Percentiles rank a stretch among this genome's conserved stretches.
Evolutionary conservation across 257 asterid species (phyloP).

Genomic region (Asclepias syriaca): DNA sequence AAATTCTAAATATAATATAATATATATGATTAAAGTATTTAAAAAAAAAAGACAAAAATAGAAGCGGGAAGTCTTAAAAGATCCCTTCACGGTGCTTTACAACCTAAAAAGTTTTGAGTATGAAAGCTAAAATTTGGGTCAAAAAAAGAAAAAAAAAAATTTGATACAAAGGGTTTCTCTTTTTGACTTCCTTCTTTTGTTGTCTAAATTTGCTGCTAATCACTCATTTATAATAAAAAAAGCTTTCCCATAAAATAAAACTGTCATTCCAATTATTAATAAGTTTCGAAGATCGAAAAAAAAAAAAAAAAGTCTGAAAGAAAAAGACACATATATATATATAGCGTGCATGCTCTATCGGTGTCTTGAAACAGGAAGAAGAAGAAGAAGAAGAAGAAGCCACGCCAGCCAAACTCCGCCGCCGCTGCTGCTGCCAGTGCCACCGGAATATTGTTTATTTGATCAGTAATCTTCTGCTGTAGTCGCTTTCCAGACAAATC

Average conservation of each 20-base stretch:
- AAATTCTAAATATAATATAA: too few species aligned
- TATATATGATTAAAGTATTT: too few species aligned
- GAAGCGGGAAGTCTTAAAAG: constrained; percentile 1
- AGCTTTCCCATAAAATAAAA: too few species aligned
- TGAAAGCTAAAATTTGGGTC: background rate
- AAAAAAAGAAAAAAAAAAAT: background rate
- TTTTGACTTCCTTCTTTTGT: constrained; percentile 4
- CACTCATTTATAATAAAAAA: too few species aligned
- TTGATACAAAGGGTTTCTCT: background rate
- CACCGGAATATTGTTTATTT: too few species aligned
- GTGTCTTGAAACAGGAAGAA: background rate
- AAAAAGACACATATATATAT: too few species aligned
- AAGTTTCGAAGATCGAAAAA: too few species aligned
- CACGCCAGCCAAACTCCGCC: background rate
- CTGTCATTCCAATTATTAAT: too few species aligned
- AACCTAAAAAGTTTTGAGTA: constrained; percentile 12
- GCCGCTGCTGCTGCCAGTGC: background rate
- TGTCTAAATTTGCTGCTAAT: constrained; percentile 1
- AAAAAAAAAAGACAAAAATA: background rate
- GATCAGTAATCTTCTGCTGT: background rate
- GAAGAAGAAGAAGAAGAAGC: background rate
- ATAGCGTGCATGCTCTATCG: too few species aligned
- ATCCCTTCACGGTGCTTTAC: background rate
- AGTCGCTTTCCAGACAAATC: background rate
- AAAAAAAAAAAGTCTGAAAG: too few species aligned